phyloP scores from a whole-genome alignment of 2,329 filamentous ascomycete species.

The Ophiostoma piceae region DNA sequence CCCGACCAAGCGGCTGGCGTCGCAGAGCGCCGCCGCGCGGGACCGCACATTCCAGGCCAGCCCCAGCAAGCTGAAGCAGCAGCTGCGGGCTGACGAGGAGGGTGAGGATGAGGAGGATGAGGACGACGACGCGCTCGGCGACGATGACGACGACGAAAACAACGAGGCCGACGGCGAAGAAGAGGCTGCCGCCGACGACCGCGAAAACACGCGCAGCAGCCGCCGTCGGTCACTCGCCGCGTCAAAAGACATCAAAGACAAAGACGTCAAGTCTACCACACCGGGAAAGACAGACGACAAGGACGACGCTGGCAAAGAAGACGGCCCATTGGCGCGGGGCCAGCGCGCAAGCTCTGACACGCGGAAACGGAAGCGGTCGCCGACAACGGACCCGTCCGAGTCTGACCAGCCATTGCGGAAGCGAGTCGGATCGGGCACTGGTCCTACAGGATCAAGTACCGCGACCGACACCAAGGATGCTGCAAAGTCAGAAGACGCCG shows the following conservation, averaged over 20 bases:
- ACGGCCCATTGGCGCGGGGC: constrained; percentile 12
- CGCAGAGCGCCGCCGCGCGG: constrained; percentile 18
- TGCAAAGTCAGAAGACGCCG: constrained; percentile 26
- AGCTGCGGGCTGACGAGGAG: constrained; percentile 39
- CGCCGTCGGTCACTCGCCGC: constrained; percentile 31
- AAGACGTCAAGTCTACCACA: constrained; percentile 18
- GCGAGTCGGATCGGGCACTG: constrained; percentile 46
- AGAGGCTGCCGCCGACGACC: constrained; percentile 25
- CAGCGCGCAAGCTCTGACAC: constrained; percentile 35
- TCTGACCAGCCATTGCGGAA: constrained; percentile 49
- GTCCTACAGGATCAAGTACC: constrained; percentile 32
- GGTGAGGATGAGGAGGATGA: constrained; percentile 35
- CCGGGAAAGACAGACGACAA: background rate
- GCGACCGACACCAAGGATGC: background rate
- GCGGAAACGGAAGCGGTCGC: constrained; percentile 49
- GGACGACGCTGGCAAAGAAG: background rate
- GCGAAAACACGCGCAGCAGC: constrained; percentile 16
- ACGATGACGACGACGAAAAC: constrained; percentile 33
- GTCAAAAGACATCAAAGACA: constrained; percentile 35
- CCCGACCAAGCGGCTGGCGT: constrained; percentile 33
- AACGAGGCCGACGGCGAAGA: constrained; percentile 17
- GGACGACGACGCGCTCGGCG: constrained; percentile 28
- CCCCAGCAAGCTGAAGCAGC: constrained; percentile 69
- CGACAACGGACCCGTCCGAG: constrained; percentile 42
- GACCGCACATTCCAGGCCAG: constrained; percentile 39